Base-by-base conservation (phyloP, 768 basidiomycete species). In the Boletus reticuloceps region DNA sequence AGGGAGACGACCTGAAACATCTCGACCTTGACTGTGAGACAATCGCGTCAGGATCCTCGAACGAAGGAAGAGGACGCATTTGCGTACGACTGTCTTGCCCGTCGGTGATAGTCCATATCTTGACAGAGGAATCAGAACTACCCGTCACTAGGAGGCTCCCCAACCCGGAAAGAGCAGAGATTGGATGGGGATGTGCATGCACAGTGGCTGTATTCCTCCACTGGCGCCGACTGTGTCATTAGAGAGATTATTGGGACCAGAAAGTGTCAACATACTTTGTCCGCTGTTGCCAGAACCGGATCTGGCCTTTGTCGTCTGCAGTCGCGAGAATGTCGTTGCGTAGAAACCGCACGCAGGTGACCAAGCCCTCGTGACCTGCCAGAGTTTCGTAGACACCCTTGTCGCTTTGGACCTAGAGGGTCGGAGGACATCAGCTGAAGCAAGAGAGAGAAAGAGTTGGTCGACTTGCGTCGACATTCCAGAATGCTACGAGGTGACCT, bases 321-420 rank as follows among this genome's bases (percentile, higher is more conserved):
- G 84, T 88, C 37, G 86, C 72, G 54, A 98, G 74, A 5, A 70
- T 46, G 10, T 77, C 70, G 16, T 80, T 70, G 6, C 73, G 66
- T 8, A 86, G 60, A 64, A 93, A 94, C 43, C 83, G 83, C 43
- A 94, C 79, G 44, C 84, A 88, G 20, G 94, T 94, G 20, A 98
- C 82, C 17, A 82, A 65, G 11, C 83, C 84, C 44, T 81, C 71
- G 64, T 95, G 93, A 5, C 86, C 92, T 1, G 85, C 81, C 7
- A 98, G 77, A 1, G 92, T 95, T 51, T 79, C 72, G 19, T 74
- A 73, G 29, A 95, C 77, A 1, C 89, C 87, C 43, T 66, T 67
- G 59, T 83, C 82, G 12, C 61, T 51, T 16, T 66, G 60, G 54
- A 79, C 76, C 86, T 90, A 58, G 46, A 42, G 14, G 32, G 59